Base-by-base conservation (phyloP, 257 asterid genomes). In the Fraxinus pennsylvanica region DNA sequence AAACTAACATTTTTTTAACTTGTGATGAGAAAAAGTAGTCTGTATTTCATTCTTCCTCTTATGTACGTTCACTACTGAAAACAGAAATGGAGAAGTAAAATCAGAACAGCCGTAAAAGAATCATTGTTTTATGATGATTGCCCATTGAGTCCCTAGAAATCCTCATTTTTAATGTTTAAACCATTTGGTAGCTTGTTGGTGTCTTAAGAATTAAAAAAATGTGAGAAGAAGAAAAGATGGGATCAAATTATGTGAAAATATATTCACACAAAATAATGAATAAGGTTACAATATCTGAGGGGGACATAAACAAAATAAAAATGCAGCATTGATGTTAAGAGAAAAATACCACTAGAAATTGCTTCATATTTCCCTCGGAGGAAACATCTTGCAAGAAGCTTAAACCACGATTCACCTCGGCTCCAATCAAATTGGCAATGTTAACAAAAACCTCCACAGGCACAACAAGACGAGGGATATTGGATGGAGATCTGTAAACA, bases 331-430 rank as follows among this genome's bases (percentile, higher is more conserved):
- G 45, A 33, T 65, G 19, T 17, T 15, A 32, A 32, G 29, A 52
- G 59, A 27, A 71, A 19, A 47, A 81, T 86, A 92, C 97, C 89
- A 61, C 45, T 59, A 92, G 81, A 80, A 92, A 87, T 39, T 92
- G 94, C 83, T 94, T 94, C 54, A 89, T 6, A 77, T 83, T 88
- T 80, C 92, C 90, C 52, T 80, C 87, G 78, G 90, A 87, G 47
- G 98, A 88, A 75, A 87, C 80, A 68, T 88, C 89, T 86, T 94
- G 97, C 86, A 94, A 82, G 83, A 77, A 82, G 82, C 68, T 21
- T 76, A 94, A 82, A 43, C 75, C 72, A 2, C 81, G 91, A 68
- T 94, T 94, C 71, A 90, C 89, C 85, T 90, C 88, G 38, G 75
- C 74, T 59, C 92, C 93, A 6, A 80, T 19, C 67, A 86, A 69